Evolutionary conservation across 2,329 filamentous ascomycete genomes (phyloP), one percentile per base, ranked within the genome.

Genomic region (Zalaria obscura): DNA sequence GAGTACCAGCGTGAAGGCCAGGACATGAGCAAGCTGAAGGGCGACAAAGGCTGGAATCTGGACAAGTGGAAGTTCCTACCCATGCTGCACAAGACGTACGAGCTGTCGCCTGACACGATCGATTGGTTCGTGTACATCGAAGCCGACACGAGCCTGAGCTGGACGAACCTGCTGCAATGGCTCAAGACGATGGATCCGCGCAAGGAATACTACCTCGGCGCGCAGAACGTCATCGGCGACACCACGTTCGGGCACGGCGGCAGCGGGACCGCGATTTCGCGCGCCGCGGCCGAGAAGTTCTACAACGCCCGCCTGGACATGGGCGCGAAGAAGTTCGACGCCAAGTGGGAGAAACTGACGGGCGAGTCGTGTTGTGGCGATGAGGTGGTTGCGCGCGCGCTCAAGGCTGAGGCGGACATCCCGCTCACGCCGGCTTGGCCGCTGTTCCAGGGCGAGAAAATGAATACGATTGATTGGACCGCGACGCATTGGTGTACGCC

Each of bases 41-140:
- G 57, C 25, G 46, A 46, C 34, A 46, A 59, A 54, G 70, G 70
- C 2, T 74, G 72, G 72, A 63, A 56, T 26, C 60, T 75, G 36
- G 72, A 75, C 55, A 71, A 70, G 51, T 75, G 67, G 62, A 75
- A 75, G 52, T 75, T 75, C 46, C 51, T 75, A 27, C 69, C 72
- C 34, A 71, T 73, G 64, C 58, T 75, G 4, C 67, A 73, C 44
- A 56, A 65, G 27, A 66, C 70, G 1, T 72, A 69, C 56, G 55
- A 60, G 27, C 53, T 58, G 41, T 65, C 65, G 2, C 45, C 52
- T 10, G 55, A 63, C n/a, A 18, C 18, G 18, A 65, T 66, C 36
- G 60, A 69, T 31, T 75, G 72, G 65, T 75, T 72, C 48, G 64
- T 75, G 40, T 72, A 74, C 52, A 66, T 72, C 37, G 72, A 75